These are phyloP conservation scores for Datisca glomerata DNA, from an alignment of 306 rosid species.

Conservation along the genomic window DNA sequence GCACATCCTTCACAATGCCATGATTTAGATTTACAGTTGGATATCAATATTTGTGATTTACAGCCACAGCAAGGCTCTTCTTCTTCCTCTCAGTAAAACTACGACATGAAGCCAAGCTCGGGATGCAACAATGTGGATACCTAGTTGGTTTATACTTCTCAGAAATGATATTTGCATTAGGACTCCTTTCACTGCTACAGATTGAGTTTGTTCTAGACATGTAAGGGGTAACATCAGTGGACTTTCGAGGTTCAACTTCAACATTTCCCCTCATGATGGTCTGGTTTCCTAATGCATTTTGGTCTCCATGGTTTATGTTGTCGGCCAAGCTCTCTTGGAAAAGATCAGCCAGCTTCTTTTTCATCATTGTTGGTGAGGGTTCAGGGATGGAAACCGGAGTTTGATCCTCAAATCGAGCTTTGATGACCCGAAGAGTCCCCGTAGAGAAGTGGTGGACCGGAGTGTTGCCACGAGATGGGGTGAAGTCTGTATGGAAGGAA, in stretches of 20 bases:
- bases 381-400: slow-evolving; percentile 18
- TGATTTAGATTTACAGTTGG: no score
- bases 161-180: slow-evolving; percentile 19
- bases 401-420: slow-evolving; percentile 20
- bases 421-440: slow-evolving; percentile 20
- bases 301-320: slow-evolving; percentile 18
- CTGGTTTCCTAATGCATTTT: neutral
- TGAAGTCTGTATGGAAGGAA: slow-evolving; percentile 35
- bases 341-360: slow-evolving; percentile 60
- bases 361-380: slow-evolving; percentile 46
- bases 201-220: slow-evolving; percentile 32
- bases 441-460: slow-evolving; percentile 42
- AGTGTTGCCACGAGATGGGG: slow-evolving; percentile 81
- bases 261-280: neutral
- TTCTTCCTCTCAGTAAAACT: slow-evolving; percentile 65
- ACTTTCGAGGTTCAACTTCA: slow-evolving; percentile 16
- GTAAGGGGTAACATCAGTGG: slow-evolving; percentile 38
- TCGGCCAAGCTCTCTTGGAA: slow-evolving; percentile 40
- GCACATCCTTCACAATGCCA: no score
- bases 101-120: slow-evolving; percentile 58
- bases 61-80: slow-evolving; percentile 50
- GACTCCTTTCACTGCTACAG: slow-evolving; percentile 48
- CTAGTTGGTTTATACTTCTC: slow-evolving; percentile 29
- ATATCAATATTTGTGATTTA: slow-evolving; percentile 30
- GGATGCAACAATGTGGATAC: slow-evolving; percentile 57